Evolutionary conservation across 2,329 filamentous ascomycete genomes (phyloP).

Genomic region (Cryphonectria radicalis): DNA sequence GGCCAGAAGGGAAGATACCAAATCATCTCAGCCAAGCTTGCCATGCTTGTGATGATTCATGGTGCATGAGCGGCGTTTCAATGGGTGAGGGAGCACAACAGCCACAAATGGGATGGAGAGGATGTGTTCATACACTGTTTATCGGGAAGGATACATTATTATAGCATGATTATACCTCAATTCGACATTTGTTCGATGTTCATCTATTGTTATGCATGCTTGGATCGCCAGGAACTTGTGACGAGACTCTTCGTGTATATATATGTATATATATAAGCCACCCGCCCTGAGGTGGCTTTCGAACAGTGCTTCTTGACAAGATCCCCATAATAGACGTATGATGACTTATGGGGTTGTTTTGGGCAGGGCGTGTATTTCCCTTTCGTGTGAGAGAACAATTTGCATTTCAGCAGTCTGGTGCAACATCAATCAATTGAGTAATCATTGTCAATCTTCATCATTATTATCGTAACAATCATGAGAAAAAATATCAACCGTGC

Average conservation of each 20-base stretch:
- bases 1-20: not conserved
- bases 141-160: not conserved
- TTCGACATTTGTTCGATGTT: not conserved
- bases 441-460: not conserved
- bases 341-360: not conserved
- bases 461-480: not conserved
- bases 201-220: not conserved
- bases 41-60: not conserved
- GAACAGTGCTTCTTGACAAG: not conserved
- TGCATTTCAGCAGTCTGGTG: not conserved
- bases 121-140: not conserved
- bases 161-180: not conserved
- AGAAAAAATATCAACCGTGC: not conserved
- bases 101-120: not conserved
- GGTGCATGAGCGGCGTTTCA: constrained; percentile 22
- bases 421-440: not conserved
- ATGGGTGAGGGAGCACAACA: not conserved
- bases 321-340: not conserved
- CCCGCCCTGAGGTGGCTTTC: not conserved
- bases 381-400: not conserved
- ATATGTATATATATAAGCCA: not conserved
- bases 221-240: not conserved
- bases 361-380: not conserved
- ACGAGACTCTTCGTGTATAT: not conserved
- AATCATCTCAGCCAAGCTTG: not conserved